Evolutionary conservation across 1,139 yeast genomes (phyloP), one percentile per base, ranked within the genome.

Genomic region (Pichia sp.): DNA sequence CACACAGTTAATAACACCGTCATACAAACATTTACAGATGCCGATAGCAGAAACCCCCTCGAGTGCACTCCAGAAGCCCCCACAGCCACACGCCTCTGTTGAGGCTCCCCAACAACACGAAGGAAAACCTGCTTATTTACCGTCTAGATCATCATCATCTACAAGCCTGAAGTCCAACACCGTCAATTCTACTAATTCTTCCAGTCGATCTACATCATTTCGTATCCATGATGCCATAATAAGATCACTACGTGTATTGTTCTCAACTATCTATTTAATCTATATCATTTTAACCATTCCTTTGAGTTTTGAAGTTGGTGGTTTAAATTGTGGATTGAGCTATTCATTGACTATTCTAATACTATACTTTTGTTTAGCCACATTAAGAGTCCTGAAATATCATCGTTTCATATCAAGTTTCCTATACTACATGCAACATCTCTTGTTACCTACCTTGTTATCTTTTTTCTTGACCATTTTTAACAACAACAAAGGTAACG

Each of bases 221-320:
- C 28, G 30, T 31, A 15, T 50, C 4, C 39, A 44, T 21, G 58
- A 52, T 33, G 46, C 46, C 3, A 10, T 46, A 4, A 38, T 45
- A 33, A 52, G 53, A 21, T 22, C 46, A 5, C 30, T 59, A 14
- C 48, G 66, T 34, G 59, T 65, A 14, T 44, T 77, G 21, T 70
- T 82, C 48, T 79, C 87, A 2, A 67, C 82, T 4, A 64, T 81
- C 34, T 84, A 85, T 62, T 72, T 89, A 47, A 68, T 80, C 15
- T 76, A 89, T 43, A 81, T 89, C 20, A 78, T 93, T 40, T 73
- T 91, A 33, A 86, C 97, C 2, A 85, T 93, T 17, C 98, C 98
- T 6, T 75, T 93, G 53, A 89, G 97, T n/a, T 93, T 93, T 67
- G 96, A 91, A 62, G 85, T 89, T 31, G 98, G 98, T 15, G 98